Evolutionary conservation across 441 rosid species (phyloP).

Genomic region (Breynia disticha): DNA sequence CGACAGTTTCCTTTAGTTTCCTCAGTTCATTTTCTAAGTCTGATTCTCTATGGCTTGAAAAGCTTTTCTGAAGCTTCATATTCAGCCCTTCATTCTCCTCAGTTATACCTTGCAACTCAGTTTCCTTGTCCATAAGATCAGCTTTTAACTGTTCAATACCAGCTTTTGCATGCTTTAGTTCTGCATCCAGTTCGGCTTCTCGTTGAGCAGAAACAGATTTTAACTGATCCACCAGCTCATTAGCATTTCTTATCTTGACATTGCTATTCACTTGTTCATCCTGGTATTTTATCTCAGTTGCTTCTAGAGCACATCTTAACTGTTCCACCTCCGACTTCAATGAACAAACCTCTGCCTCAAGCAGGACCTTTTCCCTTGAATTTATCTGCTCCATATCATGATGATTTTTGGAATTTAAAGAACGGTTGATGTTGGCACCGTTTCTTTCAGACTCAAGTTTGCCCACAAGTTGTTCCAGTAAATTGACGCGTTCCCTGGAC

Average conservation of each 20-base stretch:
- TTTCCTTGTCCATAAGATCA: slow-evolving; percentile 62
- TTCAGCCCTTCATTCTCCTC: slow-evolving; percentile 63
- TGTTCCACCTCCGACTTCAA: slow-evolving; percentile 49
- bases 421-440: slow-evolving; percentile 13
- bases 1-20: slow-evolving; percentile 33
- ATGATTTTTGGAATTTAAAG: slow-evolving; percentile 11
- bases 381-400: slow-evolving; percentile 17
- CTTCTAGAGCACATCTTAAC: slow-evolving; percentile 46
- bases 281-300: slow-evolving; percentile 34
- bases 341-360: slow-evolving; percentile 36
- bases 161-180: slow-evolving; percentile 65
- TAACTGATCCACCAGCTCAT: slow-evolving; percentile 37
- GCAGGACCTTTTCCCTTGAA: slow-evolving; percentile 22
- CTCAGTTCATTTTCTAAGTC: slow-evolving; percentile 32
- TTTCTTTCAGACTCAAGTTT: slow-evolving; percentile 37
- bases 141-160: slow-evolving; percentile 52
- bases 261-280: slow-evolving; percentile 35
- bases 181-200: slow-evolving; percentile 59
- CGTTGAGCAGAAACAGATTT: slow-evolving; percentile 32
- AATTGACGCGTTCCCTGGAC: slow-evolving; percentile 41
- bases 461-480: slow-evolving; percentile 49
- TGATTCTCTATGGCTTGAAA: slow-evolving; percentile 24
- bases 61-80: slow-evolving; percentile 33
- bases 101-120: slow-evolving; percentile 53
- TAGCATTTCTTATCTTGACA: slow-evolving; percentile 28